phyloP scores from a whole-genome alignment of 2,329 filamentous ascomycete genomes.

The Thelonectria rubi region DNA sequence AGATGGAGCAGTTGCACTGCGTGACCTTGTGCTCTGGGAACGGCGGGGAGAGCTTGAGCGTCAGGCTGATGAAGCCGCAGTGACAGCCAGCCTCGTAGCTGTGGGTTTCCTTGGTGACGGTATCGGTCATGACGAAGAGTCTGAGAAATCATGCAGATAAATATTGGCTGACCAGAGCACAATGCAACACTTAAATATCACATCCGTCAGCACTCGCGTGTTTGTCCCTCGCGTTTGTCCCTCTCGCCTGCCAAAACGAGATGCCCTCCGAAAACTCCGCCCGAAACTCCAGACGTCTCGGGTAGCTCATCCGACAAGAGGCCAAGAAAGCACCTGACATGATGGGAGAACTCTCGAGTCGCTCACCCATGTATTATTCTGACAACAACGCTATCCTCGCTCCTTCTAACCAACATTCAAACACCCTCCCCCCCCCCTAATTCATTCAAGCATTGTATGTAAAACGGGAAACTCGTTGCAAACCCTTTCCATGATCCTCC shows the following conservation, averaged over 20 bases:
- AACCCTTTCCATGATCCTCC: not conserved
- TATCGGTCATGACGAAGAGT: not conserved
- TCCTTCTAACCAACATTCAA: too few species aligned
- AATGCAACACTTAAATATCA: not conserved
- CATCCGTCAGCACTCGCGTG: not conserved
- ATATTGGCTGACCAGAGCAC: not conserved
- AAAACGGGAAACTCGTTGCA: too few species aligned
- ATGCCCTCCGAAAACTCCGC: not conserved
- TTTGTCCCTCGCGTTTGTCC: not conserved
- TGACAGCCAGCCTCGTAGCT: constrained; percentile 62
- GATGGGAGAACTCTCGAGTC: too few species aligned
- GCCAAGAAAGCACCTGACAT: not conserved
- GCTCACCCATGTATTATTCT: too few species aligned
- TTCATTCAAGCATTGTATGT: too few species aligned
- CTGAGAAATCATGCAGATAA: not conserved
- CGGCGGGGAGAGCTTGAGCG: constrained; percentile 58
- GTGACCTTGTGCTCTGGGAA: constrained; percentile 55
- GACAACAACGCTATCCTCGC: too few species aligned
- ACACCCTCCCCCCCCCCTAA: too few species aligned
- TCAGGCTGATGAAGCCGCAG: constrained; percentile 61
- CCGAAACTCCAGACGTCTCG: not conserved
- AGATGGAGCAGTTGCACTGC: constrained; percentile 65
- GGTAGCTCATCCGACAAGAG: not conserved
- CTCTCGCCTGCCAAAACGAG: not conserved
- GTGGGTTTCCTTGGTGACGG: constrained; percentile 28